Evolutionary conservation across 352 stramenopile genomes (phyloP).

Genomic region (Globisporangium irregulare): DNA sequence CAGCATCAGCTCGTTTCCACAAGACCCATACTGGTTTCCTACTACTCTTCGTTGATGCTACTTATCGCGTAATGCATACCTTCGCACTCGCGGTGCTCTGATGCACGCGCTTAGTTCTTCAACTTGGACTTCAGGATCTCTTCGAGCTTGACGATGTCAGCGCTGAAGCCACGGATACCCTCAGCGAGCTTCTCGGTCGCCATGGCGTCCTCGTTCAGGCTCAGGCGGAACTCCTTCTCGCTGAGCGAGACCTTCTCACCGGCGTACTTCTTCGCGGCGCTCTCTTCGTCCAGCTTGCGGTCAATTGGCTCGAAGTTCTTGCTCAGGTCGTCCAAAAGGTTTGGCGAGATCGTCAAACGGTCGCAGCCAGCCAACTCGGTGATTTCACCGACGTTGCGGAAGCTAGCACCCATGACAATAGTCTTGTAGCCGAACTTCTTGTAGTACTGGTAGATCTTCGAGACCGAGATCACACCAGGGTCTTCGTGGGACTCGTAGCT

Average conservation of each 20-base stretch:
- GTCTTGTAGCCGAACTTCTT: constrained; percentile 97
- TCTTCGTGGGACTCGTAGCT: constrained; percentile 94
- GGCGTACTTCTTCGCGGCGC: constrained; percentile 60
- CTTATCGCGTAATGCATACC: constrained; percentile 16
- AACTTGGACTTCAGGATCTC: constrained; percentile 96
- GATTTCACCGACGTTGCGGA: constrained; percentile 97
- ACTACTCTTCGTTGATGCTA: constrained; percentile 5
- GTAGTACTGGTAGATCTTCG: constrained; percentile 98
- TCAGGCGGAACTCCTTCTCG: constrained; percentile 97
- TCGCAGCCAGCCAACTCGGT: constrained; percentile 96
- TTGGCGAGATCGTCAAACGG: constrained; percentile 96
- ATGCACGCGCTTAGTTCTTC: constrained; percentile 44
- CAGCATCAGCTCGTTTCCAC: background rate
- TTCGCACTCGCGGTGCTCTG: background rate
- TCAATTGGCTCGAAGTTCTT: constrained; percentile 64
- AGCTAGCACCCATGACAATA: constrained; percentile 95
- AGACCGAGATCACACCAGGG: constrained; percentile 95
- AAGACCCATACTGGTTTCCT: constrained; percentile 3
- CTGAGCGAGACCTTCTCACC: constrained; percentile 81
- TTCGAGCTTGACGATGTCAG: constrained; percentile 98
- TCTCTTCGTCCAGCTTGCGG: constrained; percentile 86
- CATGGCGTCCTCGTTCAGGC: constrained; percentile 98
- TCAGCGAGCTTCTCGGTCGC: constrained; percentile 97
- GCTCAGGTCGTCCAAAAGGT: constrained; percentile 92
- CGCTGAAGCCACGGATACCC: constrained; percentile 96